Evolutionary conservation across 129 eudicot species (phyloP).

Genomic region (Glebionis coronaria): DNA sequence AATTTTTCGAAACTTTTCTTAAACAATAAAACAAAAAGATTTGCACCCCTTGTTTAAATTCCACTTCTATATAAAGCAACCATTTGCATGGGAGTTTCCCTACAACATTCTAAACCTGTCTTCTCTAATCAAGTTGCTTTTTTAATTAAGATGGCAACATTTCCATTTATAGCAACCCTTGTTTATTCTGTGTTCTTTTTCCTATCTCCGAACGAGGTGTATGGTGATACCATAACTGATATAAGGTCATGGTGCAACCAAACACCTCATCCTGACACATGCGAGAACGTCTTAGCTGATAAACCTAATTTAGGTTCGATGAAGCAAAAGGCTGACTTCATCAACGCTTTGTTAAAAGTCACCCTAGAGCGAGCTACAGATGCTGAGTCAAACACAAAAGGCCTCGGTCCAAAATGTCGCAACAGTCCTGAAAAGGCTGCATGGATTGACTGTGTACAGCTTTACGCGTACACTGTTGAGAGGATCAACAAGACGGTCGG

Average conservation of each 20-base stretch:
- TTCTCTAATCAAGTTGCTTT: slow-evolving; percentile 15
- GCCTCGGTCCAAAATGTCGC: slow-evolving; percentile 47
- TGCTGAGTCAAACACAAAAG: slow-evolving; percentile 29
- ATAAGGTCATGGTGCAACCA: slow-evolving; percentile 63
- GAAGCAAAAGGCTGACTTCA: slow-evolving; percentile 44
- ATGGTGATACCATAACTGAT: slow-evolving; percentile 23
- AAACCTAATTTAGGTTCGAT: slow-evolving; percentile 39
- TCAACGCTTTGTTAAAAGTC: slow-evolving; percentile 31
- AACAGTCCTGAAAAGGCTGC: slow-evolving; percentile 51
- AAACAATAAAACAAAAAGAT: too few species aligned
- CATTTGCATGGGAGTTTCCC: slow-evolving; percentile 12
- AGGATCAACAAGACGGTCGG: slow-evolving; percentile 49
- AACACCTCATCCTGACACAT: slow-evolving; percentile 69
- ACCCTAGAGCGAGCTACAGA: slow-evolving; percentile 43
- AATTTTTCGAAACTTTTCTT: too few species aligned
- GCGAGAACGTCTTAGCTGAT: slow-evolving; percentile 43
- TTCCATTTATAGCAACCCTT: slow-evolving; percentile 20
- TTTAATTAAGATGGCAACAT: slow-evolving; percentile 15
- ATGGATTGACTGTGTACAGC: slow-evolving; percentile 64
- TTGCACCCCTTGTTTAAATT: slow-evolving; percentile 1
- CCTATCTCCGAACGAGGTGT: slow-evolving; percentile 18
- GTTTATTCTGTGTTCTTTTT: slow-evolving; percentile 22
- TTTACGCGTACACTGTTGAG: slow-evolving; percentile 45
- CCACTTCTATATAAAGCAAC: slow-evolving; percentile 31
- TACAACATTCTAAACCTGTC: slow-evolving; percentile 15